Conservation (phyloP, 2,329 filamentous ascomycete species). For the Davidsoniella neocaledoniae region DNA sequence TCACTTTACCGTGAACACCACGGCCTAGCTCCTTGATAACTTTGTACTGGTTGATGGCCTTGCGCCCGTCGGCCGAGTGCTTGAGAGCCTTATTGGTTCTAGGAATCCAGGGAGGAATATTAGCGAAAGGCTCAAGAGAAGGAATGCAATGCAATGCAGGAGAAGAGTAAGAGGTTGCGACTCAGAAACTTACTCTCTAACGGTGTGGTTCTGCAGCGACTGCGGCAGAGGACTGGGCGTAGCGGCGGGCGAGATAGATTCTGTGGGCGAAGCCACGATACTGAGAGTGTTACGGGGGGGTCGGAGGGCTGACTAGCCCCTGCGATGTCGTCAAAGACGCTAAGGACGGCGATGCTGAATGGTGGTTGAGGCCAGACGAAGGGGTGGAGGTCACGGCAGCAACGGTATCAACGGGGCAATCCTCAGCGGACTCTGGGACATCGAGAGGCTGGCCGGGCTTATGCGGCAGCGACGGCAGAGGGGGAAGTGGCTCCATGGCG, state of each 20-base stretch:
- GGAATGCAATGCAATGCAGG: neutral
- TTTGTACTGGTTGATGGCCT: slow-evolving; percentile 95
- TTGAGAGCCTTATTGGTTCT: slow-evolving; percentile 82
- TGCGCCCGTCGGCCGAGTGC: slow-evolving; percentile 75
- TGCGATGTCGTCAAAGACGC: slow-evolving; percentile 5
- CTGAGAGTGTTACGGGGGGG: slow-evolving; percentile 8
- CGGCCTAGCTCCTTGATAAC: slow-evolving; percentile 92
- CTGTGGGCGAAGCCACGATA: slow-evolving; percentile 32
- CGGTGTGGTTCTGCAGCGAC: slow-evolving; percentile 53
- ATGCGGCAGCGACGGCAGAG: slow-evolving; percentile 13
- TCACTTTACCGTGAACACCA: slow-evolving; percentile 94
- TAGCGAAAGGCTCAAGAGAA: neutral
- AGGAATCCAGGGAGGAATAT: slow-evolving; percentile 3
- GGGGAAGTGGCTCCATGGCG: slow-evolving; percentile 12
- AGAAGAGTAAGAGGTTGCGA: neutral
- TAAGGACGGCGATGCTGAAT: slow-evolving; percentile 3
- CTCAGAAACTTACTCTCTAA: slow-evolving; percentile 51
- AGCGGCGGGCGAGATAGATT: slow-evolving; percentile 33
- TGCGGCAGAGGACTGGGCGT: slow-evolving; percentile 44
- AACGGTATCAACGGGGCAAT: neutral
- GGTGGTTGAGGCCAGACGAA: neutral
- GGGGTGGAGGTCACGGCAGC: neutral
- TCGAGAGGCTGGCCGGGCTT: slow-evolving; percentile 12
- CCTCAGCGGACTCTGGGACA: slow-evolving; percentile 2
- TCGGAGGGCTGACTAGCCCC: slow-evolving; percentile 9